phyloP scores from a whole-genome alignment of 1,139 yeast species.

The Debaryomyces nepalensis region DNA sequence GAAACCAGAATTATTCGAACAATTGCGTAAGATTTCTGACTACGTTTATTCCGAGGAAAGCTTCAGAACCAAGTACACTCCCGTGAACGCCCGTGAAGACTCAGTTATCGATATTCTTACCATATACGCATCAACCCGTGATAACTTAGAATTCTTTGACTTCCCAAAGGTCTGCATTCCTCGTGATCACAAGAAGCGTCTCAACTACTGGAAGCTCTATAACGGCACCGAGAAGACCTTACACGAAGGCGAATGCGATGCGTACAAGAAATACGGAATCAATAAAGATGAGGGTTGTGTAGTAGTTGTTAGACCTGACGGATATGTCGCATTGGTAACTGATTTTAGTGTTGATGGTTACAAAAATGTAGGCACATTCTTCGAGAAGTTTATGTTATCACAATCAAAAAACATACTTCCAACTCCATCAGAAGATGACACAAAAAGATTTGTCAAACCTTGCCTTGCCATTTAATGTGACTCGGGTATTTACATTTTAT shows the following conservation, averaged over 20 bases:
- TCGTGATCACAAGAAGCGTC: constrained; percentile 28
- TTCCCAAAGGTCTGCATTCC: constrained; percentile 35
- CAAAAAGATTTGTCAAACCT: constrained; percentile 4
- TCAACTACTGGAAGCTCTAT: constrained; percentile 36
- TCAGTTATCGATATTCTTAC: constrained; percentile 29
- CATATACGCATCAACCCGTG: constrained; percentile 26
- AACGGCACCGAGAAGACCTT: constrained; percentile 28
- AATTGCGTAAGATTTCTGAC: constrained; percentile 22
- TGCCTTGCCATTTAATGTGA: constrained; percentile 2
- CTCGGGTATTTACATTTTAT: too few species aligned
- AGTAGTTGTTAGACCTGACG: constrained; percentile 39
- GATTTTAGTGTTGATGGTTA: constrained; percentile 23
- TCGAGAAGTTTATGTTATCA: constrained; percentile 26
- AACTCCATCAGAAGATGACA: constrained; percentile 4
- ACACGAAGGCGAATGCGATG: constrained; percentile 27
- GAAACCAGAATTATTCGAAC: constrained; percentile 16
- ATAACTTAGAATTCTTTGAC: constrained; percentile 27
- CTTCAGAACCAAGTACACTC: constrained; percentile 29
- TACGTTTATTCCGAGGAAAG: constrained; percentile 19
- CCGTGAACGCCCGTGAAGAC: constrained; percentile 27
- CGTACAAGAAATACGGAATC: constrained; percentile 31
- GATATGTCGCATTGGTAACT: constrained; percentile 32
- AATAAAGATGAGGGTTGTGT: constrained; percentile 29
- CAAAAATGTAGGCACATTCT: constrained; percentile 25
- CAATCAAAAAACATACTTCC: constrained; percentile 17